Percentiles rank a stretch among this genome's conserved stretches.
These are phyloP conservation scores for Cunninghamia lanceolata DNA, from an alignment of 75 land plant genomes.

Conservation along the genomic window DNA sequence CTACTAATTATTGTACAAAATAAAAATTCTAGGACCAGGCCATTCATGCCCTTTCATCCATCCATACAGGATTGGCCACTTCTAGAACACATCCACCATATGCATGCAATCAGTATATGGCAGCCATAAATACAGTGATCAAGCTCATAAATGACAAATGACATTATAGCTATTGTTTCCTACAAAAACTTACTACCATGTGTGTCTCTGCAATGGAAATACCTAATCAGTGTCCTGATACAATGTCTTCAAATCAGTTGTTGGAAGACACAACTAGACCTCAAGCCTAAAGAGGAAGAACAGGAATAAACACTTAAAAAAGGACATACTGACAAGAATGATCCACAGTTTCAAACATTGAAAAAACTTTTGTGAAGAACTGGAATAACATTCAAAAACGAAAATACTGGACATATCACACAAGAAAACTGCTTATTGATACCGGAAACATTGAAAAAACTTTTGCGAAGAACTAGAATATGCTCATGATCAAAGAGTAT, in stretches of 20 bases:
- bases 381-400: not conserved
- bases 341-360: not conserved
- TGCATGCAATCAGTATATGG: not conserved
- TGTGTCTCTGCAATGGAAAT: not conserved
- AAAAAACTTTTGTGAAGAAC: not conserved
- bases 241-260: not conserved
- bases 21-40: not conserved
- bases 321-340: not conserved
- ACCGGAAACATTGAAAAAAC: too few species aligned
- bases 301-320: not conserved
- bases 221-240: not conserved
- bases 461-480: too few species aligned
- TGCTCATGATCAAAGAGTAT: not conserved
- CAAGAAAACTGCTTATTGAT: not conserved
- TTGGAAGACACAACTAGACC: not conserved
- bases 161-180: not conserved
- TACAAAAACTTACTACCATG: not conserved
- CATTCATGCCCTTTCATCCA: not conserved
- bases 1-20: not conserved
- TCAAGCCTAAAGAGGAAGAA: not conserved
- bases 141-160: not conserved
- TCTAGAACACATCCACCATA: not conserved
- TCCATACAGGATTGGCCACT: not conserved
- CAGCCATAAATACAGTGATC: not conserved
- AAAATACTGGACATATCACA: not conserved